Evolutionary conservation across 345 rosid genomes (phyloP), one percentile per base, ranked within the genome.

Genomic region (Gossypium raimondii): DNA sequence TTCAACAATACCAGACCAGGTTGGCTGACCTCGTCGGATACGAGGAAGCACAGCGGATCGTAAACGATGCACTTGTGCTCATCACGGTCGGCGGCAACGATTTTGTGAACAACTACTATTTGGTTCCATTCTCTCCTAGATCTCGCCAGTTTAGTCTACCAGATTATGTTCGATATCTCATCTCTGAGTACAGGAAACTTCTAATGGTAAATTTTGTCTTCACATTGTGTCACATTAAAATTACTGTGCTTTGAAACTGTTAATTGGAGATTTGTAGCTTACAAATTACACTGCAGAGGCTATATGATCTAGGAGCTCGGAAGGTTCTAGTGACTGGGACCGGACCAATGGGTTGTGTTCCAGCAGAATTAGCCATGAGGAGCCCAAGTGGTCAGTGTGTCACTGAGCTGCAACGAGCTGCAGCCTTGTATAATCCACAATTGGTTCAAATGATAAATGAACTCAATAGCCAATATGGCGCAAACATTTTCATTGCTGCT

Each of bases 31-130:
- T 89, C 0, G 76, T 91, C 25, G 98, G 97, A 75, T 41, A 77
- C 9, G 82, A 66, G 44, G 83, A 77, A 73, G 75, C 95, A 20
- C 75, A 66, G 74, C 76, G 75, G 60, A 87, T 87, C 1, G 92
- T 94, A 10, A 90, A 80, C 14, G 41, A 79, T 66, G 91, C 94
- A 22, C 88, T 92, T 3, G 78, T 87, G 12, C 88, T 94, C 34
- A 85, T 92, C 72, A 88, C 94, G 1, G 78, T 86, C 0, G 97
- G 98, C 4, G 98, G 97, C 76, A 94, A 94, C 17, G 98, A 94
- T 75, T 94, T 94, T 14, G 97, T 92, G 27, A 94, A 92, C 84
- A 94, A 94, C 79, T 94, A 92, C 73, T 94, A 73, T 76, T 80
- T 92, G 86, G 86, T 88, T 51, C 92, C 94, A 3, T 80, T 45